A percentile compares a stretch with the other conserved stretches of the same genome.
These are phyloP conservation scores for Rhodotorula sphaerocarpa DNA, from an alignment of 768 basidiomycete genomes.

Conservation along the genomic window DNA sequence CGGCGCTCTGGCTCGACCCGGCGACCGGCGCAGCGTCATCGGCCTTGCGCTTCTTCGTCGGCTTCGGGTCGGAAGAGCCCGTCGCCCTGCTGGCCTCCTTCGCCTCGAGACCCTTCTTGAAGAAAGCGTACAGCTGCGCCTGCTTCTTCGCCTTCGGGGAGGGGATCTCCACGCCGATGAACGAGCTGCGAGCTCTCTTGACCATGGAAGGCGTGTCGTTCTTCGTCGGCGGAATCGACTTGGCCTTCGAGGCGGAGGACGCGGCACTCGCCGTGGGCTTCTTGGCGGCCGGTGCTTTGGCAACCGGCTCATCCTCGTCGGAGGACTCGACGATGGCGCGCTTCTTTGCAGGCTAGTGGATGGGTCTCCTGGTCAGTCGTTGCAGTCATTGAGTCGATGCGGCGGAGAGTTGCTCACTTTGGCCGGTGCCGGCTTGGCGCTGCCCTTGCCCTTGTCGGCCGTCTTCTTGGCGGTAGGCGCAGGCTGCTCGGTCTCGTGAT, in stretches of 20 bases:
- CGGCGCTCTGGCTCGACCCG: not conserved
- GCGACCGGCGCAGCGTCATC: too few relatives aligned
- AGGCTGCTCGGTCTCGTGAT: not conserved
- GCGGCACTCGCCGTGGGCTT: not conserved
- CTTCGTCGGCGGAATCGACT: not conserved
- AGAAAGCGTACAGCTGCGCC: not conserved
- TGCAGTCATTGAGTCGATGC: not conserved
- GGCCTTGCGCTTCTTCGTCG: not conserved
- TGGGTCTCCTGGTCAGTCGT: not conserved
- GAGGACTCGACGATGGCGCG: not conserved
- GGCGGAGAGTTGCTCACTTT: not conserved
- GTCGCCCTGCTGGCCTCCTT: not conserved
- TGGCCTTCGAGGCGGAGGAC: not conserved
- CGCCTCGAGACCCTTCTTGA: not conserved
- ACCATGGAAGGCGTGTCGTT: too few relatives aligned
- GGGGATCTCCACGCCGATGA: conserved; percentile 2
- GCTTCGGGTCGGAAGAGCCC: too few relatives aligned
- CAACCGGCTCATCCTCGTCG: not conserved
- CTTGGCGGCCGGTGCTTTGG: not conserved
- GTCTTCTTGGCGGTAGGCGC: not conserved
- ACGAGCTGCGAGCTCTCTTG: not conserved
- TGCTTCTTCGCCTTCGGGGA: conserved; percentile 6
- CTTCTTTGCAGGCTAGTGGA: not conserved
- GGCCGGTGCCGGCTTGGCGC: not conserved
- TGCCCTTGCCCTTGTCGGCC: conserved; percentile 4